Conservation (phyloP, 176 grass and related monocot genomes). For the Avena sativa region DNA sequence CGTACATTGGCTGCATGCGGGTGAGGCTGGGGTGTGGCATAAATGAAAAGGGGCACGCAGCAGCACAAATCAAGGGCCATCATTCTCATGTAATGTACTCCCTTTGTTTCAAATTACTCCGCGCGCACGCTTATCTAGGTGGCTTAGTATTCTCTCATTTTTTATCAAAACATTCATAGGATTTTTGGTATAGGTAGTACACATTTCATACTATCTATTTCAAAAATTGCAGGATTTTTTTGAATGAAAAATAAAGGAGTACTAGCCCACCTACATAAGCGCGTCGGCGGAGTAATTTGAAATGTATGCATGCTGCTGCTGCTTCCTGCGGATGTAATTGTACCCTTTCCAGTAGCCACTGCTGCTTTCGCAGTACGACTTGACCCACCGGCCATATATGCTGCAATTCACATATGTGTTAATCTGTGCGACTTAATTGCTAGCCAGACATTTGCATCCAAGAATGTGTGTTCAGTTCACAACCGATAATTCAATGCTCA, state of each 20-base stretch:
- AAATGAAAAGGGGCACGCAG: constrained; percentile 27
- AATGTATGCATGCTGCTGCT: not conserved
- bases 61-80: constrained; percentile 56
- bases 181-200: too few species aligned
- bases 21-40: not conserved
- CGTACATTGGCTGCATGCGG: not conserved
- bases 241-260: too few species aligned
- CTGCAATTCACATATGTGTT: not conserved
- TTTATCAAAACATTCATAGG: too few species aligned
- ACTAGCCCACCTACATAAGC: too few species aligned
- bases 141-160: too few species aligned
- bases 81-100: constrained; percentile 43
- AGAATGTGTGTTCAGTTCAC: not conserved
- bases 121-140: too few species aligned
- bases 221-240: too few species aligned
- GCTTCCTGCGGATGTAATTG: constrained; percentile 48
- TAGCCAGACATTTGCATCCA: constrained; percentile 2
- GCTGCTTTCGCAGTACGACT: not conserved
- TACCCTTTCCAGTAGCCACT: not conserved
- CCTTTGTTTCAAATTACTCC: too few species aligned
- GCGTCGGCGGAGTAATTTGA: too few species aligned
- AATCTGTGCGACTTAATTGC: not conserved
- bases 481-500: too few species aligned
- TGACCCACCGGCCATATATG: constrained; percentile 12
- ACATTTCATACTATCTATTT: too few species aligned